A percentile compares a stretch with the other conserved stretches of the same genome.
These are phyloP conservation scores for Heliosperma pusillum DNA, from an alignment of 148 eudicot genomes.

Conservation along the genomic window DNA sequence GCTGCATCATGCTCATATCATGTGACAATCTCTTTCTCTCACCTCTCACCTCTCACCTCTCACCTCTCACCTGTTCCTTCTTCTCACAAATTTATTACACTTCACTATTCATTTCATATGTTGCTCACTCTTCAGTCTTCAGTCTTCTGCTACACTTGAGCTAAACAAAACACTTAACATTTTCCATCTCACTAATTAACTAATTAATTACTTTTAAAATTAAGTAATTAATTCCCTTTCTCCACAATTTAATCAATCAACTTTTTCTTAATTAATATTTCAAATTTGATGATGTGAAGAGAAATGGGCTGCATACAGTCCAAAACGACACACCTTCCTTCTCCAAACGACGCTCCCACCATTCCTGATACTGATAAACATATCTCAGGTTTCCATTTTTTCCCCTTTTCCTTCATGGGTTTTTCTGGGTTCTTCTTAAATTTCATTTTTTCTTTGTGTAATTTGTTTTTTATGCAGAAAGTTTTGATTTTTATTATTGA, in stretches of 20 bases:
- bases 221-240: too few relatives aligned
- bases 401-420: constrained; percentile 6
- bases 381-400: constrained; percentile 27
- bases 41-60: too few relatives aligned
- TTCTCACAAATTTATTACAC: constrained; percentile 19
- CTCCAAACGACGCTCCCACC: constrained; percentile 37
- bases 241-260: too few relatives aligned
- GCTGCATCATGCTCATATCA: constrained; percentile 34
- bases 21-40: constrained; percentile 24
- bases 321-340: constrained; percentile 47
- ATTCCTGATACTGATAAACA: constrained; percentile 34
- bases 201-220: too few relatives aligned
- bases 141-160: too few relatives aligned
- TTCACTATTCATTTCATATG: background rate
- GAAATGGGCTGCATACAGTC: constrained; percentile 55
- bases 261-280: too few relatives aligned
- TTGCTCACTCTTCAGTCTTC: constrained; percentile 7
- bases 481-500: background rate
- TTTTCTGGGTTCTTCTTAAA: constrained; percentile 21
- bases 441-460: background rate
- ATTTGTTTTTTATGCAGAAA: background rate
- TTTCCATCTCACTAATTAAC: constrained; percentile 2
- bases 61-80: constrained; percentile 12
- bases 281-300: constrained; percentile 29
- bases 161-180: background rate